phyloP scores from a whole-genome alignment of 106 monocot genomes.

The Hemerocallis citrina region DNA sequence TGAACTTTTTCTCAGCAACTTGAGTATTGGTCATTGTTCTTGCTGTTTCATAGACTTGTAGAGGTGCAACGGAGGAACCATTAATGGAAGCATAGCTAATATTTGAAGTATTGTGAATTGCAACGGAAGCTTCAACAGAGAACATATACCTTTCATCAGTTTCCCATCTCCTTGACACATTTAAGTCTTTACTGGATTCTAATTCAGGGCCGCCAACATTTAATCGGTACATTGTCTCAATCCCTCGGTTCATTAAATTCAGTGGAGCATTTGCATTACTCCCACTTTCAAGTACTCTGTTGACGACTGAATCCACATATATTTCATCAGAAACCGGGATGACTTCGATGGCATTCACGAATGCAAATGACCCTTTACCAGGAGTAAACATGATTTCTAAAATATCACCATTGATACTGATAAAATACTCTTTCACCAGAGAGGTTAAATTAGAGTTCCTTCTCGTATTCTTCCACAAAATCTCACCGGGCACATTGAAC shows the following conservation, averaged over 20 bases:
- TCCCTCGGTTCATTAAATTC: slow-evolving; percentile 18
- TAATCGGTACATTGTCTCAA: slow-evolving; percentile 77
- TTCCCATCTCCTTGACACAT: slow-evolving; percentile 53
- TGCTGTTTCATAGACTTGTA: slow-evolving; percentile 48
- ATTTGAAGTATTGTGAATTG: slow-evolving; percentile 23
- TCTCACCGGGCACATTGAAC: slow-evolving; percentile 43
- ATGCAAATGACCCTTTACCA: slow-evolving; percentile 36
- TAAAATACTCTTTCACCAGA: slow-evolving; percentile 56
- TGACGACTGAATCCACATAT: slow-evolving; percentile 19
- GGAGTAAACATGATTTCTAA: slow-evolving; percentile 40
- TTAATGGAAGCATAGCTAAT: slow-evolving; percentile 37
- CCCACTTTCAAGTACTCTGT: slow-evolving; percentile 28
- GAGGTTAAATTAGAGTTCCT: slow-evolving; percentile 21
- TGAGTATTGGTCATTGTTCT: slow-evolving; percentile 26
- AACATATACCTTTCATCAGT: slow-evolving; percentile 48
- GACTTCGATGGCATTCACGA: slow-evolving; percentile 66
- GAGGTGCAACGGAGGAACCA: slow-evolving; percentile 41
- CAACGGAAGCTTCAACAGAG: slow-evolving; percentile 17
- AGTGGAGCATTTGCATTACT: slow-evolving; percentile 4
- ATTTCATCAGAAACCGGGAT: slow-evolving; percentile 29
- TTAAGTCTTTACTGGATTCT: slow-evolving; percentile 25
- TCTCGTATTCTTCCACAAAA: slow-evolving; percentile 27
- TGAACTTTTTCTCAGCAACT: slow-evolving; percentile 51
- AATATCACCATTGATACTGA: slow-evolving; percentile 13
- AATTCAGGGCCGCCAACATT: slow-evolving; percentile 52